Conservation (phyloP, 257 asterid genomes). For the Gentiana straminea region DNA sequence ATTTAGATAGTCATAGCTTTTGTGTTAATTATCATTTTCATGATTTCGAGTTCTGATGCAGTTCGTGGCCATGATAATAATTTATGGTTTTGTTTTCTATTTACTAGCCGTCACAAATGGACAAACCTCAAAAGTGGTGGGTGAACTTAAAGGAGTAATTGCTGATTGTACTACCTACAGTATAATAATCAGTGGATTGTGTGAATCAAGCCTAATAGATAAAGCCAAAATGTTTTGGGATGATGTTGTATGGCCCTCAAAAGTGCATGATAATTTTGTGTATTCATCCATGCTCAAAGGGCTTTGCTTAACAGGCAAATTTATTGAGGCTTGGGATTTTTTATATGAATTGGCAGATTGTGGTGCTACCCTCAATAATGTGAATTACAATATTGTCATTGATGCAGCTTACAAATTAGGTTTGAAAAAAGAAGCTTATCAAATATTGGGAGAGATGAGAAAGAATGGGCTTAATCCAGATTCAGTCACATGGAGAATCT, state of each 20-base stretch:
- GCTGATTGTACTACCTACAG: constrained; percentile 63
- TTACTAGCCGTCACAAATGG: too few relatives aligned
- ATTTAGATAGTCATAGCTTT: too few relatives aligned
- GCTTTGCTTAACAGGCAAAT: constrained; percentile 38
- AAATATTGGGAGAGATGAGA: constrained; percentile 72
- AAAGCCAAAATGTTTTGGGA: constrained; percentile 74
- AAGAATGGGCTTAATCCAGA: constrained; percentile 63
- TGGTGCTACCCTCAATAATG: constrained; percentile 45
- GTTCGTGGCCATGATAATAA: too few relatives aligned
- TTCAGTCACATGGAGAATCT: constrained; percentile 81
- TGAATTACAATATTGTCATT: constrained; percentile 70
- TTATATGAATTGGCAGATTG: constrained; percentile 65
- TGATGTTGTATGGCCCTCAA: constrained; percentile 54
- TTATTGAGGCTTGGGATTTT: constrained; percentile 61
- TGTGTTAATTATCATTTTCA: too few relatives aligned
- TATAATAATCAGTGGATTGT: constrained; percentile 53
- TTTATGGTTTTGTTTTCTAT: too few relatives aligned
- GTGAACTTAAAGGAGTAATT: constrained; percentile 17
- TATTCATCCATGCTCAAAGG: constrained; percentile 72
- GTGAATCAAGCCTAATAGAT: constrained; percentile 26
- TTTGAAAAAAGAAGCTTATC: constrained; percentile 71
- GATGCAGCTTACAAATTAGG: constrained; percentile 54
- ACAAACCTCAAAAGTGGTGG: too few relatives aligned
- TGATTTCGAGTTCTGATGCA: too few relatives aligned
- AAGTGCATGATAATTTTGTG: constrained; percentile 56